Percentiles rank a stretch among this genome's conserved stretches.
phyloP scores from a whole-genome alignment of 495 filamentous ascomycete species.

The Penicillium soppii region DNA sequence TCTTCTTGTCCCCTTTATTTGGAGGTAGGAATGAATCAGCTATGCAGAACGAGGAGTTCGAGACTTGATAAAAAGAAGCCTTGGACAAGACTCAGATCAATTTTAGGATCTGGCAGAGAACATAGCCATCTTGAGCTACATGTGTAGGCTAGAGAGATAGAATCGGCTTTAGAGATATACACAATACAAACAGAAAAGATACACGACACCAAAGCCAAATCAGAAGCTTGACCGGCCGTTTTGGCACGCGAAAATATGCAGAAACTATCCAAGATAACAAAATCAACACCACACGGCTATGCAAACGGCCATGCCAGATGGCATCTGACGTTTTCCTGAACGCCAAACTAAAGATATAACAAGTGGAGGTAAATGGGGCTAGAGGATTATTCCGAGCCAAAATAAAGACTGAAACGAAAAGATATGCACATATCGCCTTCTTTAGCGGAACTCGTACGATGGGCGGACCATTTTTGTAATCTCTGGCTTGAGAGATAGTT shows the following conservation, averaged over 20 bases:
- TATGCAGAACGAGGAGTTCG: no score
- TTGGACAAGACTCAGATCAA: no score
- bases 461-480: conserved; percentile 40
- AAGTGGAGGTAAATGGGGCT: neutral
- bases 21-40: no score
- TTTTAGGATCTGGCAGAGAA: no score
- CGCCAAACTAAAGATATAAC: conserved; percentile 1
- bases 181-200: no score
- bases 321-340: conserved; percentile 10
- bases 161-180: no score
- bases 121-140: no score
- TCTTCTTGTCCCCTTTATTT: no score
- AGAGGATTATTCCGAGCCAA: conserved; percentile 11
- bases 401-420: conserved; percentile 1
- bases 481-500: conserved; percentile 58
- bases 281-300: conserved; percentile 24
- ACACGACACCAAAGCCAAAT: no score
- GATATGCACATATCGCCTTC: neutral
- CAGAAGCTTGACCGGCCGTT: neutral
- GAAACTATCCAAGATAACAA: conserved; percentile 1
- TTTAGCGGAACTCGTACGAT: conserved; percentile 42
- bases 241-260: neutral
- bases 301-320: conserved; percentile 15
- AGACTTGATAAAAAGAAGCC: no score
- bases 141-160: no score